Evolutionary conservation across 192 early-diverging fungal genomes (phyloP).

Genomic region (Coemansia guatemalensis): DNA sequence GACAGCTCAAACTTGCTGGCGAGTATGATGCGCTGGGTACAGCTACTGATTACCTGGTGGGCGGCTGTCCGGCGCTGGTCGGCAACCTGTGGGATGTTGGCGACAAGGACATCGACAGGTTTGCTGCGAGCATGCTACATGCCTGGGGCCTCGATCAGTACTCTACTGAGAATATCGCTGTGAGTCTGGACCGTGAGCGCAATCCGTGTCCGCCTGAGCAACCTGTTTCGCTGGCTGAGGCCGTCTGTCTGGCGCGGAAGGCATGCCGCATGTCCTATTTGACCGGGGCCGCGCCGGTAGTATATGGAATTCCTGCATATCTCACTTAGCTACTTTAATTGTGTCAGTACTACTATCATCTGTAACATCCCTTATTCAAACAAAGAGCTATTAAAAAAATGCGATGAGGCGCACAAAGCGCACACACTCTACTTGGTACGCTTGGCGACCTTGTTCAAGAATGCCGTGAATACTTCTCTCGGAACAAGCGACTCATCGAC

Average conservation of each 20-base stretch:
- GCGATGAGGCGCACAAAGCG: neutral
- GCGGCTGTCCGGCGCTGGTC: constrained; percentile 80
- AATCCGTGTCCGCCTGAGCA: neutral
- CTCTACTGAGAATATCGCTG: constrained; percentile 12
- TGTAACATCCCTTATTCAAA: neutral
- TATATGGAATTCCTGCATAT: constrained; percentile 84
- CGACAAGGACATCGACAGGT: constrained; percentile 92
- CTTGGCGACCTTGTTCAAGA: constrained; percentile 97
- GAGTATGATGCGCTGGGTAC: constrained; percentile 91
- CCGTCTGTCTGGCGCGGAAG: constrained; percentile 68
- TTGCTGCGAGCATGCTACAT: constrained; percentile 68
- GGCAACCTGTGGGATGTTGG: constrained; percentile 99
- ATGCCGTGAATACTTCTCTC: constrained; percentile 81
- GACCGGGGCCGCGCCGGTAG: constrained; percentile 89
- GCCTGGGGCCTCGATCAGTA: constrained; percentile 65
- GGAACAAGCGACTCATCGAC: constrained; percentile 81
- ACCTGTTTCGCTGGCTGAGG: constrained; percentile 67
- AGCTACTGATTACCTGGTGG: constrained; percentile 81
- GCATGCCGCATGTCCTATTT: constrained; percentile 78
- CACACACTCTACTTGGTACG: constrained; percentile 67
- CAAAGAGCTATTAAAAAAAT: constrained; percentile 1
- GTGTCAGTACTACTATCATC: neutral
- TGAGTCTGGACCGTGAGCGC: constrained; percentile 10
- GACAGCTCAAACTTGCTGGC: constrained; percentile 65
- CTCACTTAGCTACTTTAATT: constrained; percentile 8